Base-by-base conservation (phyloP, 768 basidiomycete species). In the Pleurotus ostreatus region DNA sequence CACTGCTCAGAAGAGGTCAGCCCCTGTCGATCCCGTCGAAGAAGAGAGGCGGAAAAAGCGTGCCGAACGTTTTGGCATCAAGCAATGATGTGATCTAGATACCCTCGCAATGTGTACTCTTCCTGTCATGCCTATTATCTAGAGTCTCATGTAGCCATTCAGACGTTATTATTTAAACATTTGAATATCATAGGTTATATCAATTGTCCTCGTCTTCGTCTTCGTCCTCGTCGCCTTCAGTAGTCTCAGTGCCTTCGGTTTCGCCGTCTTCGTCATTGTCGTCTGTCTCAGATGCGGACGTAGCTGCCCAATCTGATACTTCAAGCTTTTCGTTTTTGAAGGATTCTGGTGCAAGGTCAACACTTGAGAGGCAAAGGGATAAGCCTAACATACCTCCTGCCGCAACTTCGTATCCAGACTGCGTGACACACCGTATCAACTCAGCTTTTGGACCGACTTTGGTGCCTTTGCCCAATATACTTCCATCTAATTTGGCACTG, bases 401-500 rank as follows among this genome's bases (percentile, higher is more conserved):
- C 16, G 75, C 74, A 20, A 89, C 82, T 63, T 92, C 90, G 62
- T 88, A 92, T 1, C 89, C 88, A 12, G 85, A 84, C 63, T 91
- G 89, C 0, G 88, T 88, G 9, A 91, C 76, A 62, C 86, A 89
- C 25, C 80, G 78, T 41, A 74, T 70, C 30, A 92, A 68, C 61
- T 88, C 86, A 3, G 86, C 86, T 67, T 85, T 92, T 13, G 67
- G 64, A 4, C 90, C 88, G 2, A 93, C 77, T 58, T 76, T 86
- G 2, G 89, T 91, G 60, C 82, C 86, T 60, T 80, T 84, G 2
- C 90, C 89, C 4, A 93, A 73, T 45, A 92, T 83, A 58, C 83
- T 90, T 8, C 83, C 83, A 13, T 92, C 90, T 1, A 93, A 68
- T 69, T 88, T 92, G 3, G 82, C 88, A 2, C 90, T 92, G 59